Percentiles rank a stretch among this genome's conserved stretches.
Conservation (phyloP, 345 rosid genomes). For the Euphorbia tirucalli region DNA sequence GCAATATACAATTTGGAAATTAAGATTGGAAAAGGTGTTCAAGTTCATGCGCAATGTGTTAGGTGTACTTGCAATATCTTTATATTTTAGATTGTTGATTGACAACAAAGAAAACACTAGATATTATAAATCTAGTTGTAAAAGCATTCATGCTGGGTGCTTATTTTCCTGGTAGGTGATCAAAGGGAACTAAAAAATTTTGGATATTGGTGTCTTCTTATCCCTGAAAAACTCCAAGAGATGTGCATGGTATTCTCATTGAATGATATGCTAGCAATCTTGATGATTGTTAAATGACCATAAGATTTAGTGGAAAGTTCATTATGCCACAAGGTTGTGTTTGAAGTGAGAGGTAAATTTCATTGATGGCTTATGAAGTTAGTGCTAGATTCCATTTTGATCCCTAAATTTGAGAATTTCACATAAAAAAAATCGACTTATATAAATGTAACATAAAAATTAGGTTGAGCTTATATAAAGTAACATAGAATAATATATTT, state of each 20-base stretch:
- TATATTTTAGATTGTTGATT: not conserved
- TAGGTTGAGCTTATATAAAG: too few relatives aligned
- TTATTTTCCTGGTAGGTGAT: not conserved
- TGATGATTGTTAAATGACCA: not conserved
- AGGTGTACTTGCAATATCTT: not conserved
- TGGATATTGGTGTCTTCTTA: not conserved
- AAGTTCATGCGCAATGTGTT: not conserved
- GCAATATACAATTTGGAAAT: not conserved
- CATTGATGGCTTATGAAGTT: too few relatives aligned
- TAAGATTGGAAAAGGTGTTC: not conserved
- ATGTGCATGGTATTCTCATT: not conserved
- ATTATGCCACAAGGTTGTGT: too few relatives aligned
- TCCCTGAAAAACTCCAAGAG: not conserved
- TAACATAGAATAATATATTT: too few relatives aligned
- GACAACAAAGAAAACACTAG: not conserved
- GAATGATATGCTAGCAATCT: not conserved
- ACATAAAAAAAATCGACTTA: too few relatives aligned
- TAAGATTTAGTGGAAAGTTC: not conserved
- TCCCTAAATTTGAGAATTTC: too few relatives aligned
- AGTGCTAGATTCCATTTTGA: too few relatives aligned
- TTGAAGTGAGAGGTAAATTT: too few relatives aligned
- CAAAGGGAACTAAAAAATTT: not conserved
- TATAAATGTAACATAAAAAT: too few relatives aligned
- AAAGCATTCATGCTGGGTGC: not conserved
- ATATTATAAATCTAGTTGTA: not conserved